Conservation (phyloP, 352 stramenopile genomes). For the Saprolegnia diclina region DNA sequence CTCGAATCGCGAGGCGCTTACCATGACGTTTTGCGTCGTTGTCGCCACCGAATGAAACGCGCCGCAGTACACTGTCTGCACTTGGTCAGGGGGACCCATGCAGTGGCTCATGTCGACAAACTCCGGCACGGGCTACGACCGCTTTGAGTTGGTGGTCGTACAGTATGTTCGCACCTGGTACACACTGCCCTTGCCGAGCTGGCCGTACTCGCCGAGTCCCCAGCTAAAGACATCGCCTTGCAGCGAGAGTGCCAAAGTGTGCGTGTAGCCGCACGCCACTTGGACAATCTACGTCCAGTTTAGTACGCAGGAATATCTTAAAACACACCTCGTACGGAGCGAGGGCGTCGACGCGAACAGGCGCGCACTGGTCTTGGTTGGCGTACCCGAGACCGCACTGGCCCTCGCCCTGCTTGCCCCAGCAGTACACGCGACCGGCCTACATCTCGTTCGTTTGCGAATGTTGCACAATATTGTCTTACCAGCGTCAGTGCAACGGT, state of each 20-base stretch:
- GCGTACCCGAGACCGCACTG: conserved; percentile 79
- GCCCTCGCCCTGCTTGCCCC: conserved; percentile 82
- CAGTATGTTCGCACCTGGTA: conserved; percentile 38
- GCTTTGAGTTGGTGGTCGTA: neutral
- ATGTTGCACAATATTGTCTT: conserved; percentile 6
- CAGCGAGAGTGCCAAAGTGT: conserved; percentile 76
- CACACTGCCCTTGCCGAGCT: conserved; percentile 82
- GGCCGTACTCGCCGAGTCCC: conserved; percentile 86
- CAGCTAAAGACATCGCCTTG: conserved; percentile 82
- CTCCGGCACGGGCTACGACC: conserved; percentile 43
- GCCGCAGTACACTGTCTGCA: conserved; percentile 62
- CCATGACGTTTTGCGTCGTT: conserved; percentile 50
- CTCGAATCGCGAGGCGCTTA: conserved; percentile 29
- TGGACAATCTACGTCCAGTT: conserved; percentile 37
- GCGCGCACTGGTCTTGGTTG: conserved; percentile 63
- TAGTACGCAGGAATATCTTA: neutral
- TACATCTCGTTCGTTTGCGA: neutral
- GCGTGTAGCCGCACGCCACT: conserved; percentile 79
- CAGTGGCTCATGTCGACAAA: conserved; percentile 46
- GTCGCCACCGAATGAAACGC: conserved; percentile 76
- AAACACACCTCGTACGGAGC: conserved; percentile 4
- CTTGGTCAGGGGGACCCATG: conserved; percentile 41
- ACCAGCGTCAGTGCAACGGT: conserved; percentile 48
- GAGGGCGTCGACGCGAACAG: conserved; percentile 10
- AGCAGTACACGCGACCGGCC: conserved; percentile 54